Conservation (phyloP, 305 asterid genomes). For the Fraxinus ornus region DNA sequence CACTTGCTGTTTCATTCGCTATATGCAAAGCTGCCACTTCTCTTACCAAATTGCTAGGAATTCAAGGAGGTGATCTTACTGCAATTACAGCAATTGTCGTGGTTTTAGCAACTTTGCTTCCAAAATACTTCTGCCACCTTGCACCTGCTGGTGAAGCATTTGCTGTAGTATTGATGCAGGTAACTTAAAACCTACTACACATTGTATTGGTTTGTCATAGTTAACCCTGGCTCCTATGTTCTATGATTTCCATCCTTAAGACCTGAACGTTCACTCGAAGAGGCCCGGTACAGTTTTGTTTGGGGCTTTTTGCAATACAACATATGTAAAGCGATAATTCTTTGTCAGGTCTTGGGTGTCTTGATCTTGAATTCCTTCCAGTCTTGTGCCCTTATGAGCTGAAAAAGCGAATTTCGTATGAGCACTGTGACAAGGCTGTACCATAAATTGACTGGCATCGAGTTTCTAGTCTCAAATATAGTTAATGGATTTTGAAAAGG, state of each 20-base stretch:
- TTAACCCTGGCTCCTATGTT: neutral
- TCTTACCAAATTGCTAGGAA: constrained; percentile 33
- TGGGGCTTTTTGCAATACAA: neutral
- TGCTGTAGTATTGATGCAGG: constrained; percentile 70
- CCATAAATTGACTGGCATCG: neutral
- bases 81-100: constrained; percentile 71
- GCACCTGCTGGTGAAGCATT: constrained; percentile 79
- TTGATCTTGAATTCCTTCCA: neutral
- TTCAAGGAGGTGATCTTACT: constrained; percentile 69
- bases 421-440: neutral
- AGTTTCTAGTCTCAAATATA: neutral
- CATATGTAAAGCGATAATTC: neutral
- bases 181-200: constrained; percentile 19
- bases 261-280: neutral
- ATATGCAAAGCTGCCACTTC: constrained; percentile 63
- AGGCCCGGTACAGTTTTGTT: neutral
- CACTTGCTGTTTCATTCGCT: constrained; percentile 68
- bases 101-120: constrained; percentile 61
- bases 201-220: neutral
- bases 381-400: neutral
- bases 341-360: neutral
- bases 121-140: constrained; percentile 51
- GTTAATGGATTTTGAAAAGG: neutral
- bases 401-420: neutral
- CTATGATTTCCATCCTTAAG: neutral